These are phyloP conservation scores for Geotrichum reessii DNA, from an alignment of 1,139 yeast species.

Conservation along the genomic window DNA sequence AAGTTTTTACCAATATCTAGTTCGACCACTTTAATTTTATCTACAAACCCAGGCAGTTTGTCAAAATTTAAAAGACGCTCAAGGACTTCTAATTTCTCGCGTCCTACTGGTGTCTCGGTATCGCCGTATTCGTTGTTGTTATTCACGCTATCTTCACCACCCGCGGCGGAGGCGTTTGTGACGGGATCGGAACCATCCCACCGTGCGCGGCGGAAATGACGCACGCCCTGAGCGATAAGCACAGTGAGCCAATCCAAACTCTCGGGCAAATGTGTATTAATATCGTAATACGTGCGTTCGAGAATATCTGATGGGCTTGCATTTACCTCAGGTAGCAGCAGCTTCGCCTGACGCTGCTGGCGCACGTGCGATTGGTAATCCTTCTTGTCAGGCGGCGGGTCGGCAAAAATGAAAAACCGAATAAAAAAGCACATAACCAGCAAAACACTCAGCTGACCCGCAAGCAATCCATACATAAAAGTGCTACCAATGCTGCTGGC, in stretches of 20 bases:
- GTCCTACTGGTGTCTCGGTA: background rate
- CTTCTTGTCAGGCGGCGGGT: slow-evolving; percentile 41
- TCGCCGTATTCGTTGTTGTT: background rate
- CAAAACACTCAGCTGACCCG: slow-evolving; percentile 80
- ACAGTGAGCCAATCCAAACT: slow-evolving; percentile 97
- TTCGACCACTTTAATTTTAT: slow-evolving; percentile 72
- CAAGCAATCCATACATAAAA: slow-evolving; percentile 36
- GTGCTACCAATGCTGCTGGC: background rate
- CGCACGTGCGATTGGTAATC: slow-evolving; percentile 27
- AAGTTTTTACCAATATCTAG: slow-evolving; percentile 92
- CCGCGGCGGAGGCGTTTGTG: background rate
- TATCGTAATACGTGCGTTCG: slow-evolving; percentile 90
- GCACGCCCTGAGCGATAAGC: slow-evolving; percentile 80
- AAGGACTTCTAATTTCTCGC: slow-evolving; percentile 51
- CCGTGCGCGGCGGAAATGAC: slow-evolving; percentile 68
- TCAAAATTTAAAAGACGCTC: slow-evolving; percentile 49
- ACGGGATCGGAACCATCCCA: slow-evolving; percentile 58
- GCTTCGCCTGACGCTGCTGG: slow-evolving; percentile 32
- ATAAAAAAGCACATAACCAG: slow-evolving; percentile 68
- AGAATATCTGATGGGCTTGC: slow-evolving; percentile 46
- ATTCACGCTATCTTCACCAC: background rate
- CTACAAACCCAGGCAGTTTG: slow-evolving; percentile 72
- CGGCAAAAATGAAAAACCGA: slow-evolving; percentile 85
- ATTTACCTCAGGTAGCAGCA: slow-evolving; percentile 29
- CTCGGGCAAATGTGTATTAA: slow-evolving; percentile 79